Base-by-base conservation (phyloP, 2,329 filamentous ascomycete species). In the Neonectria coccinea region DNA sequence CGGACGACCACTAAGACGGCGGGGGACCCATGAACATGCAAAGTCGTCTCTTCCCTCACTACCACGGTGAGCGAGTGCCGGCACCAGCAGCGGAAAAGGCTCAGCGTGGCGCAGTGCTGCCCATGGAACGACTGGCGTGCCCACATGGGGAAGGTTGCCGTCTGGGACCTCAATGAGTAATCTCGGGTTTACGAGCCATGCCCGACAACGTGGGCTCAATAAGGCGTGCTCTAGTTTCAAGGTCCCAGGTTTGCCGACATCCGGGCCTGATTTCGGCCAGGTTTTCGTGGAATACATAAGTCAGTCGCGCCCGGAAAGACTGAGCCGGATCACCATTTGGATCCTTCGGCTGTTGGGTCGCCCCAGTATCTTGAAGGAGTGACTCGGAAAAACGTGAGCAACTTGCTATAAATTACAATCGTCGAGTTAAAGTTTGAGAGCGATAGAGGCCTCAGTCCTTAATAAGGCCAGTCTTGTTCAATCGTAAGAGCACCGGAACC, bases 1-100 rank as follows among this genome's bases (percentile, higher is more conserved):
- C 39, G 14, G 31, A 33, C 31, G 31, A 33, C 51, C 31, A 50
- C 56, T 41, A 60, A 64, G 45, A 36, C 25, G 5, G 25, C 25
- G 25, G 25, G 25, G 25, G 31, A 33, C 5, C n/a, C 52, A 52
- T 31, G 25, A 52, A 25, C 52, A 20, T 39, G 16, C 6, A 20
- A 11, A 53, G 56, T 54, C 41, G 56, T 53, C 62, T 64, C 62
- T 64, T 64, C 48, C 42, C 62, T 64, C 62, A 48, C 33, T 27
- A 25, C 20, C 51, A 22, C 51, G 58, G 58, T 55, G 58, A 51
- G 48, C 5, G 27, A 51, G 29, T 6, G 47, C 39, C 14, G n/a
- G 3, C 44, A 27, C 44, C 6, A 12, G 0, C 20, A 25, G 18
- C 42, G 25, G 45, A 29, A 33, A 33, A 9, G 6, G 39, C 12